Evolutionary conservation across 371 early-diverging fungal genomes (phyloP), one percentile per base, ranked within the genome.

Genomic region (Mucor saturninus): DNA sequence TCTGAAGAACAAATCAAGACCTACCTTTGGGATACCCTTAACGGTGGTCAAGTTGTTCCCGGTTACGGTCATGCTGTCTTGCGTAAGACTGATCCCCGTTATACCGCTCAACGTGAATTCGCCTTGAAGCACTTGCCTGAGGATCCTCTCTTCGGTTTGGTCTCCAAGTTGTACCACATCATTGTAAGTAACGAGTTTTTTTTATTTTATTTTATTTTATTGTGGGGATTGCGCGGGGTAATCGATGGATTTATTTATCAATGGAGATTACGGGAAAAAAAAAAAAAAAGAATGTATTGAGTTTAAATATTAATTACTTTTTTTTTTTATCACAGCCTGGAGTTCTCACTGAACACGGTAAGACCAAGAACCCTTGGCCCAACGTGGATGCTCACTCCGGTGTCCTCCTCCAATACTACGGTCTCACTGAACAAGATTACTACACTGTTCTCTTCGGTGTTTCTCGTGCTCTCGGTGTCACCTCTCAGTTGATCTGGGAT

Each of bases 331-430:
- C 54, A 35, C 65, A 75, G 76, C 99, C 99, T 29, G 93, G 91
- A 69, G 95, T 98, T 56, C 86, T 98, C 55, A 93, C 92, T 65
- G 96, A 98, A 86, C 99, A 98, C 86, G 99, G 98, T 69, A 98
- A 98, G 93, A 97, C 97, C 90, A 98, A 97, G 95, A 98, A 98
- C 93, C 99, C 99, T 66, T 98, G 95, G 95, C 99, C 99, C 79
- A 98, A 98, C 80, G 98, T 98, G 30, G 99, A 98, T 77, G 98
- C 98, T 58, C 99, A 98, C 92, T 91, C 92, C 60, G 99, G 99
- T 79, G 96, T 96, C 69, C 91, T 98, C 48, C 89, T 98, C 66
- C 93, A 94, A 73, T 93, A 97, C 90, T 98, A 92, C 77, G 97
- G 97, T 59, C 86, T 98, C 65, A 91, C 89, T 46, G 97, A 98